phyloP scores from a whole-genome alignment of 345 rosid species.

The Brassica rapa region DNA sequence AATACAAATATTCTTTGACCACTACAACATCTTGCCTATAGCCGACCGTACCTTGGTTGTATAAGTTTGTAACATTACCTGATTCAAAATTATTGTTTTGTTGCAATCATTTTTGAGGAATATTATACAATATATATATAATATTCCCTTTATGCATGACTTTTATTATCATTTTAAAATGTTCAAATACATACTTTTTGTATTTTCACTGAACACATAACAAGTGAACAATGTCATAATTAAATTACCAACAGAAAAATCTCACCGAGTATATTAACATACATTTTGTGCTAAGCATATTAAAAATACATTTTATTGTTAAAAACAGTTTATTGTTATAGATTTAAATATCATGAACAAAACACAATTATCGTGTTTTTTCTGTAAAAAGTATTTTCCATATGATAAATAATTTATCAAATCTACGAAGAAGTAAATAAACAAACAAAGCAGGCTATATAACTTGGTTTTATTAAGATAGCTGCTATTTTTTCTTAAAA shows the following conservation, averaged over 20 bases:
- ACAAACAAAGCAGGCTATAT: background rate
- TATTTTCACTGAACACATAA: background rate
- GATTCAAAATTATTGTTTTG: background rate
- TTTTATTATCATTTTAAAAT: background rate
- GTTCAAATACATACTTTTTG: background rate
- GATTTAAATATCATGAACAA: background rate
- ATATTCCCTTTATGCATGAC: background rate
- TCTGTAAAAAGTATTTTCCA: background rate
- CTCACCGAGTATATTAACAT: background rate
- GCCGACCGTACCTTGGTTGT: slow-evolving; percentile 5
- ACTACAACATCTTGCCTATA: slow-evolving; percentile 18
- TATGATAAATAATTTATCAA: background rate
- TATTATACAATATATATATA: background rate
- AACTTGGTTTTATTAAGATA: background rate
- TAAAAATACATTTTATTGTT: background rate
- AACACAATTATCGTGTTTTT: background rate
- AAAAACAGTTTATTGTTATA: background rate
- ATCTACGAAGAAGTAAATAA: background rate
- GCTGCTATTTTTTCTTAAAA: background rate
- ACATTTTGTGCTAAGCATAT: background rate
- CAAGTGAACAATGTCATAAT: background rate
- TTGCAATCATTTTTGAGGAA: background rate
- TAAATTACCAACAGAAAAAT: too few relatives aligned
- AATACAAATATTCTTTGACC: slow-evolving; percentile 27
- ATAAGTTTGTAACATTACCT: background rate